Evolutionary conservation across 768 basidiomycete species (phyloP), one percentile per base, ranked within the genome.

Genomic region (Kwoniella pini): DNA sequence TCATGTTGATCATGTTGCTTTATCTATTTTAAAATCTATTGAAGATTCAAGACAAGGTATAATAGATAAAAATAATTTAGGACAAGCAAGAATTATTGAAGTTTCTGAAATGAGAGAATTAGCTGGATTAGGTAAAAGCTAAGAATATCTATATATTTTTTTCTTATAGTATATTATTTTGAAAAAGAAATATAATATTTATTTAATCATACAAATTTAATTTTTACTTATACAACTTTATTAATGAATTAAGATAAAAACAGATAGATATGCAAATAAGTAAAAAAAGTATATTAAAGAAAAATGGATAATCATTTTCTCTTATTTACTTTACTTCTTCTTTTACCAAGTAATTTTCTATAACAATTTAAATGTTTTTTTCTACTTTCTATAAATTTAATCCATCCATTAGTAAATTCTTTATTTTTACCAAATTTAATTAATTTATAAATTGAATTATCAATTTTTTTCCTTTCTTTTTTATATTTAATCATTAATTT

Each of bases 1-100:
- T 42, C 95, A 98, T 72, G 92, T 97, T 21, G 96, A 99, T 69
- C 91, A 93, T 63, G 91, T 98, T 44, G 96, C 88, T 2, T 85
- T 87, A 68, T 90, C 92, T 0, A 83, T 91, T 6, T 86, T 88
- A 60, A 30, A 60, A n/a, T 64, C 78, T 19, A 82, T 86, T 19
- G 83, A 84, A 33, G 80, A 87, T 52, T 45, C 26, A 83, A 86
- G 30, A 26, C 54, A 21, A 54, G 64, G 45, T 22, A 67, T 69
- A 10, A 72, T 78, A 11, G 80, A 80, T 19, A 80, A 78, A 57
- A 83, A 81, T 75, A 74, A 75, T 86, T 88, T 68, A 68, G 82
- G 74, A 1, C 70, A 75, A 17, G 48, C 48, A 19, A 50, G 48
- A 30, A 65, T 72, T 4, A 72, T 80, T 13, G 88, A 90, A 75